Conservation (phyloP, 1,284 basidiomycete genomes). For the Cryptococcus sp. region DNA sequence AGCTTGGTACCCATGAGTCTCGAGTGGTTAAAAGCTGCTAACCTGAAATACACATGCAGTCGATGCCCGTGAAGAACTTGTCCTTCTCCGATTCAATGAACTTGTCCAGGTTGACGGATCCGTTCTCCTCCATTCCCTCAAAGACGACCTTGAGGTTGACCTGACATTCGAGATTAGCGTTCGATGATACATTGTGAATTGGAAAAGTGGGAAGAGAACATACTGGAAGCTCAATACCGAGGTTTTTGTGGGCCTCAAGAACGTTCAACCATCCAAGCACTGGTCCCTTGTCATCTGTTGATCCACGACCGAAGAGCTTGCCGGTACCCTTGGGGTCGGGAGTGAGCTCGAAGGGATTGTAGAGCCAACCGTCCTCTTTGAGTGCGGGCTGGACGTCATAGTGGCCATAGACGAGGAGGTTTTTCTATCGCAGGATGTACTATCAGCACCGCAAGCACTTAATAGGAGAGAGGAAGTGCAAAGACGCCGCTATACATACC, state of each 20-base stretch:
- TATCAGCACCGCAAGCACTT: conserved; percentile 18
- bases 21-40: conserved; percentile 39
- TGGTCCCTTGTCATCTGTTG: conserved; percentile 92
- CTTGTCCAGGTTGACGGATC: conserved; percentile 89
- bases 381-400: conserved; percentile 61
- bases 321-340: conserved; percentile 57
- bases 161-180: conserved; percentile 16
- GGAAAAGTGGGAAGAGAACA: conserved; percentile 3
- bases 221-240: conserved; percentile 74
- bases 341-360: conserved; percentile 83
- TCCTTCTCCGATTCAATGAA: conserved; percentile 79
- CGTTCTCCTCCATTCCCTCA: conserved; percentile 98
- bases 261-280: conserved; percentile 93
- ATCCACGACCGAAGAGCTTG: conserved; percentile 79
- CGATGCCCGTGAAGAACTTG: conserved; percentile 85
- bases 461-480: background rate
- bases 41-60: conserved; percentile 90
- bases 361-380: conserved; percentile 85
- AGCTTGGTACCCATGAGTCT: conserved; percentile 5
- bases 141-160: conserved; percentile 92
- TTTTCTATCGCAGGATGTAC: conserved; percentile 60
- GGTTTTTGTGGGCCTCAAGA: conserved; percentile 78
- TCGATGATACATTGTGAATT: background rate
- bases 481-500: conserved; percentile 28
- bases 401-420: conserved; percentile 87